Base-by-base conservation (phyloP, 139 green algal species). In the Chlorella vulgaris region DNA sequence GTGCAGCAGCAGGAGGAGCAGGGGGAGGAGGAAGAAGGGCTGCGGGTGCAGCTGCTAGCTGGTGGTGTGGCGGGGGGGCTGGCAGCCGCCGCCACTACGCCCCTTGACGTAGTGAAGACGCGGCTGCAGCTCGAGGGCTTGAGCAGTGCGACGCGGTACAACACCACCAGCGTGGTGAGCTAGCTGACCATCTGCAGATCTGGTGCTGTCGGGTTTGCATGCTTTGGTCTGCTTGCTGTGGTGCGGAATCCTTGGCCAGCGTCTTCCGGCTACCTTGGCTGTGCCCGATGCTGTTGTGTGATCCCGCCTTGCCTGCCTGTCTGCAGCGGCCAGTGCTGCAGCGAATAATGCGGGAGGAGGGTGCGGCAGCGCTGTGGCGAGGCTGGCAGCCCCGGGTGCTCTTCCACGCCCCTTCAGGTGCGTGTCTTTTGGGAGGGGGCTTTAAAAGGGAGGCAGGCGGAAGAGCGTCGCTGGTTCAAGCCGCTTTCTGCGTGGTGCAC, bases 91-190 rank as follows among this genome's bases (percentile, higher is more conserved):
- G 68, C 93, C 29, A 98, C 93, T 7, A 98, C 85, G 0, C 95
- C 95, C 0, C 84, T 98, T 66, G 95, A 98, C 82, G 92, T 98
- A 0, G 92, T 97, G n/a, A 98, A 98, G 82, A 98, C 95, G 53
- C 86, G 95, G 67, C 80, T 98, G 86, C 95, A 98, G 86, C 94
- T 95, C 24, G 87, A 94, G 66, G 94, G 94, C 1, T 76, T 96
- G 42, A 58, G 83, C 31, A 90, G 83, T 22, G 62, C 82, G 13
- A 87, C 82, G 33, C 85, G 85, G 33, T 96, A 96, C 68, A 71
- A 76, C 31, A 89, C 81, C 31, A 89, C 36, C 21, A 82, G 85
- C 39, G 84, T 94, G 88, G 89, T 94, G 69, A 82, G 89, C 39
- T 29, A 21, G n/a, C 53, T 22, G 28, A 13, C 28, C 5, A 8